A percentile compares a stretch with the other conserved stretches of the same genome.
Evolutionary conservation across 495 filamentous ascomycete species (phyloP).

Genomic region (Aspergillus cavernicola): DNA sequence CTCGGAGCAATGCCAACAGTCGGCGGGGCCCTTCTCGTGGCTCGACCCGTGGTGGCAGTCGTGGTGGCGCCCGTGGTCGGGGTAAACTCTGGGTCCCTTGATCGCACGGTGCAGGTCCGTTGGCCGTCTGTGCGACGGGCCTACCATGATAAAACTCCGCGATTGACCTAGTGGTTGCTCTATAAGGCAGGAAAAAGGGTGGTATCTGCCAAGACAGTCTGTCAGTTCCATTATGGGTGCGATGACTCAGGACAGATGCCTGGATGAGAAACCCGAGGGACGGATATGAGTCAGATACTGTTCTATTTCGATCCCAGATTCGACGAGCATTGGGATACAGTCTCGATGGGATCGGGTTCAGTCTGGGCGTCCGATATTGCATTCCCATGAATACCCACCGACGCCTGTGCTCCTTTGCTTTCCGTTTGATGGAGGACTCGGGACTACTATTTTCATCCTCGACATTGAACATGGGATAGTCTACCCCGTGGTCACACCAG

Average conservation of each 20-base stretch:
- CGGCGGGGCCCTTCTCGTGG: conserved; percentile 35
- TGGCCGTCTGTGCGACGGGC: conserved; percentile 25
- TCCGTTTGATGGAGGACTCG: conserved; percentile 5
- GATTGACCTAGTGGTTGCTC: conserved; percentile 22
- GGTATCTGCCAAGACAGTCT: conserved; percentile 19
- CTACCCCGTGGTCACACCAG: not conserved
- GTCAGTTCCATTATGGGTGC: conserved; percentile 17
- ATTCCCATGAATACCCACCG: not conserved
- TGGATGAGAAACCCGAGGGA: conserved; percentile 16
- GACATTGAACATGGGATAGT: not conserved
- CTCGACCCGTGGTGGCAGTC: conserved; percentile 26
- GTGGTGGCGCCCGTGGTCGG: conserved; percentile 32
- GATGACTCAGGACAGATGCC: conserved; percentile 14
- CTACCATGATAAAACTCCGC: conserved; percentile 12
- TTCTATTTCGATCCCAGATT: conserved; percentile 8
- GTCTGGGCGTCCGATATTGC: not conserved
- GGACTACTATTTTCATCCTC: conserved; percentile 8
- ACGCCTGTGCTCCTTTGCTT: conserved; percentile 13
- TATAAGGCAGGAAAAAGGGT: conserved; percentile 16
- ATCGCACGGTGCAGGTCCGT: conserved; percentile 22
- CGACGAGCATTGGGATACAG: conserved; percentile 10
- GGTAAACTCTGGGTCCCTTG: conserved; percentile 57
- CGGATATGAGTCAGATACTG: conserved; percentile 13
- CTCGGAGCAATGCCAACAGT: conserved; percentile 30
- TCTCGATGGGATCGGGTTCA: conserved; percentile 4